A percentile compares a stretch with the other conserved stretches of the same genome.
phyloP scores from a whole-genome alignment of 192 early-diverging fungal genomes.

The Entophlyctis luteolus region DNA sequence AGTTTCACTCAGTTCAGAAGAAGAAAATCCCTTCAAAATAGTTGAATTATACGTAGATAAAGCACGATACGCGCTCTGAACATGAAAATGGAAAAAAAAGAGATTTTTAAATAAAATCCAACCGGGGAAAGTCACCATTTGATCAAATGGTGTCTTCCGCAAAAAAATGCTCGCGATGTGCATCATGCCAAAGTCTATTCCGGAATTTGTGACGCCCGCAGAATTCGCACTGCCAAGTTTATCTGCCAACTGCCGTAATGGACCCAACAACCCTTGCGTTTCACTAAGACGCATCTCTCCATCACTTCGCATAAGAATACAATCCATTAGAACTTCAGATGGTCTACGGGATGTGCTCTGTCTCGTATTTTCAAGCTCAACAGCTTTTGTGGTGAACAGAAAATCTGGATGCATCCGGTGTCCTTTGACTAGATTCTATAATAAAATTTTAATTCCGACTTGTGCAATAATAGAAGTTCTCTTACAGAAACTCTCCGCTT shows the following conservation, averaged over 20 bases:
- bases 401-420: conserved; percentile 17
- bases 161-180: background rate
- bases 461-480: background rate
- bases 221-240: background rate
- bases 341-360: background rate
- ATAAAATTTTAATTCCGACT: background rate
- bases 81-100: too few species aligned
- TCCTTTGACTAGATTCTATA: conserved; percentile 12
- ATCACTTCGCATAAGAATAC: conserved; percentile 2
- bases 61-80: too few species aligned
- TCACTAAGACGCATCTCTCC: too few species aligned
- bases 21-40: too few species aligned
- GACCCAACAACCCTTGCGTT: too few species aligned
- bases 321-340: conserved; percentile 8
- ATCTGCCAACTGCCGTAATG: too few species aligned
- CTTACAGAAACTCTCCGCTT: conserved; percentile 4
- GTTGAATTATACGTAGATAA: too few species aligned
- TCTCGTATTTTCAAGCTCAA: background rate
- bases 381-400: background rate
- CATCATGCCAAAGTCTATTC: background rate
- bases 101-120: too few species aligned
- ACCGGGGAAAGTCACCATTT: background rate
- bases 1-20: too few species aligned
- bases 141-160: conserved; percentile 10
- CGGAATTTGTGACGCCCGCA: background rate